Conservation (phyloP, 2,329 filamentous ascomycete genomes). For the Penicillium sp. region DNA sequence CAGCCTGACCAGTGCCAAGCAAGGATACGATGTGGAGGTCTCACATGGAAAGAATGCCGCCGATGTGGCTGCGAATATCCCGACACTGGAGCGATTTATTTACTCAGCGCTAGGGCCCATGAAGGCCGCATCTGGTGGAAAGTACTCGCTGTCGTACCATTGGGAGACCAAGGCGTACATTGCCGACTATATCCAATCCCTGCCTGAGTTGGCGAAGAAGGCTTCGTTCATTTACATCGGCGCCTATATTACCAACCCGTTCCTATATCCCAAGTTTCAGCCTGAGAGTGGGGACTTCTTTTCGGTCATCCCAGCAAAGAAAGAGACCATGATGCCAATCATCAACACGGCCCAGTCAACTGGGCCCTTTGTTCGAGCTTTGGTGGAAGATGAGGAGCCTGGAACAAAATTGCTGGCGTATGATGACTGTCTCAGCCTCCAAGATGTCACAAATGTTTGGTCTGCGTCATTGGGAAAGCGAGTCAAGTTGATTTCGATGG, state of each 20-base stretch:
- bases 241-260: not conserved
- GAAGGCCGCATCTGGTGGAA: conserved; percentile 50
- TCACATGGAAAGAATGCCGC: conserved; percentile 59
- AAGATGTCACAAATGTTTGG: not conserved
- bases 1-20: not conserved
- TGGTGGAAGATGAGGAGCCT: conserved; percentile 43
- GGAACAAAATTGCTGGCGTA: conserved; percentile 51
- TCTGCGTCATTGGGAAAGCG: not conserved
- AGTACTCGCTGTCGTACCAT: conserved; percentile 51
- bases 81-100: conserved; percentile 51
- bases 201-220: not conserved
- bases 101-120: conserved; percentile 37
- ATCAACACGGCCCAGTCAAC: conserved; percentile 33
- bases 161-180: conserved; percentile 56
- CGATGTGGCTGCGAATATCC: conserved; percentile 52
- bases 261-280: not conserved
- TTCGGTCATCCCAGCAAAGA: not conserved
- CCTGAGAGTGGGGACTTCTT: not conserved
- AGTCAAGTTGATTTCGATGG: not conserved
- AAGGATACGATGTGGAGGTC: conserved; percentile 53
- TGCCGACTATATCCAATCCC: conserved; percentile 46
- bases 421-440: conserved; percentile 39
- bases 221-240: not conserved
- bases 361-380: conserved; percentile 48
- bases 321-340: not conserved